Base-by-base conservation (phyloP, 441 rosid species). In the Theobroma grandiflorum region DNA sequence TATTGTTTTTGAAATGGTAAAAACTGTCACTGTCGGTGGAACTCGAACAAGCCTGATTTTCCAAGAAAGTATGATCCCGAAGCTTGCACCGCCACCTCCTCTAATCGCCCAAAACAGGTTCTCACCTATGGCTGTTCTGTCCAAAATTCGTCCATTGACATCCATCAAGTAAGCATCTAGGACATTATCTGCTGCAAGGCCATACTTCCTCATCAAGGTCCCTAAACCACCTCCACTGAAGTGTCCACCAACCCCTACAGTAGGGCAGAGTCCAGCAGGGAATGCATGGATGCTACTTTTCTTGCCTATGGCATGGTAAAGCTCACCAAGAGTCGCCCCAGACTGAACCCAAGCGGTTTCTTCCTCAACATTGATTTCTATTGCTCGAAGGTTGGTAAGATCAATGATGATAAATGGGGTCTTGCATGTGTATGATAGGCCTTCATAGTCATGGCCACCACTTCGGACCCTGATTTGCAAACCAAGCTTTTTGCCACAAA, bases 61-160 rank as follows among this genome's bases (percentile, higher is more conserved):
- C 91, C 94, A 92, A 0, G 92, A 86, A 57, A 94, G 84, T 38
- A 92, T 78, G 76, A 94, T 82, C 0, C 98, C 91, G 35, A 94
- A 93, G 80, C 92, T 93, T 20, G 91, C 93, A 7, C 94, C 98
- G 22, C 98, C 96, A 22, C 95, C 95, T 3, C 98, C 96, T 87
- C 89, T 82, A 1, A 91, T 87, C 0, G 95, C 94, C 96, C 94
- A 94, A 35, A 94, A 91, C 75, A 88, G 47, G n/a, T 88, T 92
- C 50, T 91, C 91, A 43, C 94, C 96, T 93, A 91, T 94, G 3
- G 84, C 35, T 77, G 31, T 74, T 78, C 98, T 82, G 75, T 92
- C 83, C 0, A 81, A 69, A 9, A 86, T 71, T 72, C 59, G 79
- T 20, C 96, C 98, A 49, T 85, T 83, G 8, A 77, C 91, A 76